Conservation (phyloP, 495 filamentous ascomycete species). For the Penicillium chermesinum region DNA sequence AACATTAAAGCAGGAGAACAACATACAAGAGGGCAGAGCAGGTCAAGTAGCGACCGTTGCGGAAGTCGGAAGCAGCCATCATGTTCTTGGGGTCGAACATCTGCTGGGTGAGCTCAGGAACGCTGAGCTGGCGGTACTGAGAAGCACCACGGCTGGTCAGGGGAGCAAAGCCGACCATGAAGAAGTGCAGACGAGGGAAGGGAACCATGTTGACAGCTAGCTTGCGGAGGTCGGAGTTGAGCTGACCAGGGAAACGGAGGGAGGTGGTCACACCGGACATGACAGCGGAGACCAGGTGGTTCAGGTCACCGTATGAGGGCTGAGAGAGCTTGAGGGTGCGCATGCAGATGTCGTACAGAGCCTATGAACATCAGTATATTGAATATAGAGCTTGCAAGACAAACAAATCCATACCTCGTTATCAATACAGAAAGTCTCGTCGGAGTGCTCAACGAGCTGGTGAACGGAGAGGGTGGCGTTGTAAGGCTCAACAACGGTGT, state of each 20-base stretch:
- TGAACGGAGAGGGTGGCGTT: slow-evolving; percentile 99
- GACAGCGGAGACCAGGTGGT: slow-evolving; percentile 98
- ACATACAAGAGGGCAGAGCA: slow-evolving; percentile 90
- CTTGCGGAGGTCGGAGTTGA: slow-evolving; percentile 99
- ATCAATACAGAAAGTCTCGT: slow-evolving; percentile 99
- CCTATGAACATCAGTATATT: slow-evolving; percentile 41
- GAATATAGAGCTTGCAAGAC: neutral
- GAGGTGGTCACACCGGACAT: slow-evolving; percentile 99
- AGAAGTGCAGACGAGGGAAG: slow-evolving; percentile 99
- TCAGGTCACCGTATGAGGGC: slow-evolving; percentile 98
- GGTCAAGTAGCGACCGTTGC: slow-evolving; percentile 98
- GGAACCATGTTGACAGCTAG: slow-evolving; percentile 99
- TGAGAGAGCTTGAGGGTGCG: slow-evolving; percentile 96
- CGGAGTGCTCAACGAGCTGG: slow-evolving; percentile 99
- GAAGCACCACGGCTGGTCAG: slow-evolving; percentile 92
- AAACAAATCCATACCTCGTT: slow-evolving; percentile 66
- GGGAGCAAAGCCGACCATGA: slow-evolving; percentile 99
- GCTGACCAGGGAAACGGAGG: slow-evolving; percentile 97
- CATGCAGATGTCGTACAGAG: slow-evolving; percentile 99
- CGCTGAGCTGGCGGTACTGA: slow-evolving; percentile 95
- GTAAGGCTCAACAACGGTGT: slow-evolving; percentile 99
- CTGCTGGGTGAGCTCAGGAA: slow-evolving; percentile 98
- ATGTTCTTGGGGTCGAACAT: slow-evolving; percentile 99
- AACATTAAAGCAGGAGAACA: neutral
- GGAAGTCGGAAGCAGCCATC: slow-evolving; percentile 99